Percentiles rank a stretch among this genome's conserved stretches.
Evolutionary conservation across 352 stramenopile genomes (phyloP).

Genomic region (Phytophthora constricta): DNA sequence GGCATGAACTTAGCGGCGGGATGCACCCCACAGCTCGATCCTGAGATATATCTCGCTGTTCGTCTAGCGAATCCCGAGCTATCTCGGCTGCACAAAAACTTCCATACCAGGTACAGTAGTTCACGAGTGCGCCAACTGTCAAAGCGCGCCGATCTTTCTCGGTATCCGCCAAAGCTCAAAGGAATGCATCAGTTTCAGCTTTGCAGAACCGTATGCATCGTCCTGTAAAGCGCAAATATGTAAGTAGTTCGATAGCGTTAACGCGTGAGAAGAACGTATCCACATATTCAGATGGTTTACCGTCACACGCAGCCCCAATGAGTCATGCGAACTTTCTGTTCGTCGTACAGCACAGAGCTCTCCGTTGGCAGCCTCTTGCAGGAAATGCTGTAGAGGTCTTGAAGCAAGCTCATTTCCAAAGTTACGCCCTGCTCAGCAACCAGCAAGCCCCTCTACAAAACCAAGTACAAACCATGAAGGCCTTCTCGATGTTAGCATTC

Average conservation of each 20-base stretch:
- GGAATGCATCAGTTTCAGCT: not conserved
- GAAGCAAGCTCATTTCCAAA: slow-evolving; percentile 28
- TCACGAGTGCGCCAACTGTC: slow-evolving; percentile 5
- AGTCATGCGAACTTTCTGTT: not conserved
- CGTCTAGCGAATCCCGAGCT: slow-evolving; percentile 17
- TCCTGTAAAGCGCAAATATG: not conserved
- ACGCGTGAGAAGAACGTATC: not conserved
- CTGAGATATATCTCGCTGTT: slow-evolving; percentile 27
- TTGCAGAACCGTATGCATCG: slow-evolving; percentile 19
- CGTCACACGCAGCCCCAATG: slow-evolving; percentile 14
- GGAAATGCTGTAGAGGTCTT: not conserved
- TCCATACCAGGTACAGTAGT: too few relatives aligned
- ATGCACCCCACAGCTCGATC: slow-evolving; percentile 17
- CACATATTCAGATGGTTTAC: slow-evolving; percentile 11
- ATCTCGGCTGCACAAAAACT: slow-evolving; percentile 28
- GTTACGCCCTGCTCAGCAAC: slow-evolving; percentile 13
- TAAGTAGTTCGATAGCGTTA: not conserved
- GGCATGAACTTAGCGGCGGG: too few relatives aligned
- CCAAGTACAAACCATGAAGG: slow-evolving; percentile 21
- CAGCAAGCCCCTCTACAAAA: slow-evolving; percentile 2
- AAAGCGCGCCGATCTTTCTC: slow-evolving; percentile 20
- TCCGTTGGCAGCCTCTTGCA: not conserved
- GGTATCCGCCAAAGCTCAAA: not conserved
- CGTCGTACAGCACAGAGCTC: not conserved
- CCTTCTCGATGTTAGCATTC: not conserved